Evolutionary conservation across 1,284 basidiomycete species (phyloP).

Genomic region (Boletus sp.): DNA sequence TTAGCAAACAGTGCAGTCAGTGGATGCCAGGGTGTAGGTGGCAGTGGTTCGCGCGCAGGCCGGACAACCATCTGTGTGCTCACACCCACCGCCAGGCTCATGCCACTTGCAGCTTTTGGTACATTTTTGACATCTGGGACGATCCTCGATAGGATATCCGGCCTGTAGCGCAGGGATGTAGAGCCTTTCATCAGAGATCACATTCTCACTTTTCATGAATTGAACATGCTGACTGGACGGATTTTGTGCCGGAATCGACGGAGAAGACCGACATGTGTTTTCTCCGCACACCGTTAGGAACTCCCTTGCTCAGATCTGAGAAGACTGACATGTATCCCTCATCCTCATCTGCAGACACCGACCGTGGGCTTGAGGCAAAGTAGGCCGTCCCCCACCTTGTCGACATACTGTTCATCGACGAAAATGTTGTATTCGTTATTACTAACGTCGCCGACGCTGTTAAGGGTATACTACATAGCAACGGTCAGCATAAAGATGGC

Average conservation of each 20-base stretch:
- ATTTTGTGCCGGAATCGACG: not conserved
- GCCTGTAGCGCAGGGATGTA: not conserved
- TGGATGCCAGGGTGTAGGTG: no score
- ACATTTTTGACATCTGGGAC: not conserved
- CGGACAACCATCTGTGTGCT: no score
- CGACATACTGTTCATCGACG: not conserved
- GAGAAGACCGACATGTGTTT: not conserved
- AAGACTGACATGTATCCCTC: not conserved
- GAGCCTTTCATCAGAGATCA: not conserved
- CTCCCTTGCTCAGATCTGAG: not conserved
- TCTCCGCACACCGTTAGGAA: not conserved
- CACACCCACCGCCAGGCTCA: no score
- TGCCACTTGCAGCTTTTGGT: not conserved
- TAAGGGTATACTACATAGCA: not conserved
- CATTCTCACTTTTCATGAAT: not conserved
- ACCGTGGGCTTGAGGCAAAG: not conserved
- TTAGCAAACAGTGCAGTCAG: no score
- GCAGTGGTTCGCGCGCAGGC: no score
- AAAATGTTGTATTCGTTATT: slow-evolving; percentile 4
- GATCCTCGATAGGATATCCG: not conserved
- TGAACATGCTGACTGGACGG: not conserved
- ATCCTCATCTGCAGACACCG: fast-evolving
- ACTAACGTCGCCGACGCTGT: not conserved
- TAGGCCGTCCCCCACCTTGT: not conserved
- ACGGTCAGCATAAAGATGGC: not conserved